Base-by-base conservation (phyloP, 495 filamentous ascomycete genomes). In the Polyplosphaeria fusca region DNA sequence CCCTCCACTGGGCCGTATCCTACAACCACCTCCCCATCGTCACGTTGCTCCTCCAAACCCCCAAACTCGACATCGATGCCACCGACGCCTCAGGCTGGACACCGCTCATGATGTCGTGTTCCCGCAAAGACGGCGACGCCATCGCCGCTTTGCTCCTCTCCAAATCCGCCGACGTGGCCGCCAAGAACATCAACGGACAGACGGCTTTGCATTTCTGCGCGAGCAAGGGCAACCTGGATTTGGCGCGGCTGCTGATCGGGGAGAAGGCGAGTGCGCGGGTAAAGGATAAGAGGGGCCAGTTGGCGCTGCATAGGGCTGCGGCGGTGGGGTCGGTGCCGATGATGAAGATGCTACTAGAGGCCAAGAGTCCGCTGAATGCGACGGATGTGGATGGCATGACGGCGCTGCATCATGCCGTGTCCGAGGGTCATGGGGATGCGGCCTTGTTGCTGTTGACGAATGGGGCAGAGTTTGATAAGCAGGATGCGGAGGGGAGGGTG, bases 1-100 rank as follows among this genome's bases (percentile, higher is more conserved):
- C 94, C 0, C 84, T 97, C 47, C 94, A 99, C 73, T 99, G 94
- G 94, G 93, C 93, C 1, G 81, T 83, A 13, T 93, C 91, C 39
- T 86, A 86, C 70, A 94, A 92, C 68, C 85, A 82, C 35, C 71
- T 81, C n/a, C 77, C 82, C 32, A 88, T 95, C 47, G 84, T 87
- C 20, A 76, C 86, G 59, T 67, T 91, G 22, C 77, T 99, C 3
- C 73, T 84, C 0, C 74, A 84, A 23, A 74, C 74, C 46, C 86
- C 84, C 66, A 77, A 78, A 58, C 96, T 97, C 63, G 91, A 97
- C 70, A 83, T 87, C 0, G 93, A 97, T 73, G 87, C 86, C 20
- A 59, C 89, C 82, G 93, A 98, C 68, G 90, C 85, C 16, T 85
- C 83, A 7, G 91, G 92, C 47, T 98, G 93, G 93, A 94, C 92